Evolutionary conservation across 2,329 filamentous ascomycete species (phyloP).

Genomic region (Diplodia scrobiculata): DNA sequence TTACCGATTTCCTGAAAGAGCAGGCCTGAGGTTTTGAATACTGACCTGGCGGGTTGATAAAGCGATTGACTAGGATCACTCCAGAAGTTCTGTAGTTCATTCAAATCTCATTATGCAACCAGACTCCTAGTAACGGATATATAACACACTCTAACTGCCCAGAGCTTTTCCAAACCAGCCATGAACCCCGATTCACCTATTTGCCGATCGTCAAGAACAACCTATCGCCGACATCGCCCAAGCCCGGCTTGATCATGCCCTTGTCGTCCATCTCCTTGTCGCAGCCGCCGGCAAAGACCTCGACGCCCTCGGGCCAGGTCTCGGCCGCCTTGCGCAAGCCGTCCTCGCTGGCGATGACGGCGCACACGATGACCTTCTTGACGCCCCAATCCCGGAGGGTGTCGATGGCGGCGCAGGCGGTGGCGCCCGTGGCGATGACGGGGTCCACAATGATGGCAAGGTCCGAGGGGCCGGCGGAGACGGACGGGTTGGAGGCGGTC

Average conservation of each 20-base stretch:
- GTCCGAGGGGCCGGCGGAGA: constrained; percentile 51
- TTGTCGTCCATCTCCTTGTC: constrained; percentile 72
- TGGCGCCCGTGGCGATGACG: constrained; percentile 90
- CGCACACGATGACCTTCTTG: constrained; percentile 74
- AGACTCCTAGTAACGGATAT: constrained; percentile 17
- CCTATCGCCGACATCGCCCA: constrained; percentile 89
- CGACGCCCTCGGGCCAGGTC: constrained; percentile 75
- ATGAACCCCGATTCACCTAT: constrained; percentile 45
- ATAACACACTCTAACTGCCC: constrained; percentile 7
- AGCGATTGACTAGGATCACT: neutral
- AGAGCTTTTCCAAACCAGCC: neutral
- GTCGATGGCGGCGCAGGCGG: constrained; percentile 84
- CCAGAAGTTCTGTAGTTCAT: neutral
- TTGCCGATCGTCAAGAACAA: constrained; percentile 89
- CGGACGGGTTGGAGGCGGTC: constrained; percentile 45
- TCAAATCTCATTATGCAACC: constrained; percentile 2
- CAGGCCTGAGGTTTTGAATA: neutral
- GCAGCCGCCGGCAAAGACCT: constrained; percentile 81
- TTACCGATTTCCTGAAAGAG: neutral
- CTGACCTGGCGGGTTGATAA: neutral
- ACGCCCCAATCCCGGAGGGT: constrained; percentile 90
- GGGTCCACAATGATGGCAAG: constrained; percentile 88
- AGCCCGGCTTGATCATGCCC: constrained; percentile 87
- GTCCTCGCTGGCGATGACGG: constrained; percentile 69
- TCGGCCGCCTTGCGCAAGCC: constrained; percentile 72